Evolutionary conservation across 2,329 filamentous ascomycete species (phyloP).

Genomic region (Teratosphaeria epicoccoides): DNA sequence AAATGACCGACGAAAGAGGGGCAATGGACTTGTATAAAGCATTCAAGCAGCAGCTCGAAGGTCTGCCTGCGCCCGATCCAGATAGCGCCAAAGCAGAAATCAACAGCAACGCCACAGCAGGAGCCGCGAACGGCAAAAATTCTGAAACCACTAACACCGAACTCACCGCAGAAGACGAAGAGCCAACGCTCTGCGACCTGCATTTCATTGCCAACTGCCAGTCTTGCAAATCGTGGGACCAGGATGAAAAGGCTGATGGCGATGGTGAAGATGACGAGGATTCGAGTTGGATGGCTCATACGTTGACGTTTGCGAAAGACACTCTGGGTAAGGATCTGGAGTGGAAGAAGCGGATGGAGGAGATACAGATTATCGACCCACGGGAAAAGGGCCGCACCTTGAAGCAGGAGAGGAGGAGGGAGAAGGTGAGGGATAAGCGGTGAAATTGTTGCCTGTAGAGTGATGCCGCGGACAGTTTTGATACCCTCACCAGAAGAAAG

Average conservation of each 20-base stretch:
- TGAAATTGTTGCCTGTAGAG: neutral
- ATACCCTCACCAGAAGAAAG: too few species aligned
- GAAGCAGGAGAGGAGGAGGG: slow-evolving; percentile 15
- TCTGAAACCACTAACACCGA: slow-evolving; percentile 1
- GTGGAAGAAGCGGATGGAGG: slow-evolving; percentile 83
- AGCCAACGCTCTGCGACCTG: slow-evolving; percentile 73
- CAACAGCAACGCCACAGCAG: neutral
- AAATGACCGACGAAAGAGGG: slow-evolving; percentile 25
- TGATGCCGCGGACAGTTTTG: too few species aligned
- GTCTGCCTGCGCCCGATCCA: slow-evolving; percentile 12
- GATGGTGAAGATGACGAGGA: slow-evolving; percentile 45
- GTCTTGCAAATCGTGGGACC: slow-evolving; percentile 78
- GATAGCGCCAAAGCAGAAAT: neutral
- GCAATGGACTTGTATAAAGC: neutral
- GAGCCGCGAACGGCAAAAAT: neutral
- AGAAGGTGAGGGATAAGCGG: slow-evolving; percentile 5
- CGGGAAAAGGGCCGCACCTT: slow-evolving; percentile 22
- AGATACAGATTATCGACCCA: slow-evolving; percentile 74
- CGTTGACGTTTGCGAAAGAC: slow-evolving; percentile 77
- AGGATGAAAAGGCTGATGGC: slow-evolving; percentile 52
- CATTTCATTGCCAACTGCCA: slow-evolving; percentile 87
- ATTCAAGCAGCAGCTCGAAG: slow-evolving; percentile 57
- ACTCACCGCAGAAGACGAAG: slow-evolving; percentile 45
- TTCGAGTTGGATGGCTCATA: slow-evolving; percentile 66
- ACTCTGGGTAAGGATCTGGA: slow-evolving; percentile 80